Evolutionary conservation across 2,329 filamentous ascomycete species (phyloP), one percentile per base, ranked within the genome.

Genomic region (Trichoderma lentiforme): DNA sequence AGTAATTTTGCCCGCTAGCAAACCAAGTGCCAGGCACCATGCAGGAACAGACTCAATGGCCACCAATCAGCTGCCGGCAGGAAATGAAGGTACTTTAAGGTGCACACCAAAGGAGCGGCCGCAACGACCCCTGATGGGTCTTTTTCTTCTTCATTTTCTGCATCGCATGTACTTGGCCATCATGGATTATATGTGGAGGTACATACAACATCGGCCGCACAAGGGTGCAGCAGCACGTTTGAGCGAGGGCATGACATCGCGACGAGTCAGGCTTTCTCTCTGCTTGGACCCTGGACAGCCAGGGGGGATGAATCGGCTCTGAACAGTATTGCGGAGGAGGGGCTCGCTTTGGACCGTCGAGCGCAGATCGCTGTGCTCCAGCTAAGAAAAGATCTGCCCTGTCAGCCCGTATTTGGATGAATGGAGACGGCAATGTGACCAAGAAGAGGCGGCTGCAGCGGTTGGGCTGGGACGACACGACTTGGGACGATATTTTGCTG

Each of bases 21-120:
- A 18, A 9, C 21, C 57, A 70, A 70, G 43, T 57, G 67, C 43
- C 67, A 70, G 67, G 67, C n/a, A 70, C 67, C 58, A 70, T 70
- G 67, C 67, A 70, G 67, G 67, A 70, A 70, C 67, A 30, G 34
- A 56, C n/a, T n/a, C 21, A 12, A 3, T 11, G 6, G 24, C 67
- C 43, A 30, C 67, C 67, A 70, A 70, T 70, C 67, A 70, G 28
- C 15, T 4, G 21, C 24, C 9, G 4, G 43, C 18, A 39, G 67
- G 67, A 70, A 70, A 70, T 70, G 67, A 70, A 63, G 34, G 39
- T 3, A 70, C 43, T 70, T 39, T 30, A 56, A 63, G 43, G 30
- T 39, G 47, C 43, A 21, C 67, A 56, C 53, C 67, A 53, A 26
- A 28, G 66, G 66, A 53, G 36, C 47, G 53, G 47, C 63, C 47